Evolutionary conservation across 2,329 filamentous ascomycete genomes (phyloP), one percentile per base, ranked within the genome.

Genomic region (Sporothrix phasma): DNA sequence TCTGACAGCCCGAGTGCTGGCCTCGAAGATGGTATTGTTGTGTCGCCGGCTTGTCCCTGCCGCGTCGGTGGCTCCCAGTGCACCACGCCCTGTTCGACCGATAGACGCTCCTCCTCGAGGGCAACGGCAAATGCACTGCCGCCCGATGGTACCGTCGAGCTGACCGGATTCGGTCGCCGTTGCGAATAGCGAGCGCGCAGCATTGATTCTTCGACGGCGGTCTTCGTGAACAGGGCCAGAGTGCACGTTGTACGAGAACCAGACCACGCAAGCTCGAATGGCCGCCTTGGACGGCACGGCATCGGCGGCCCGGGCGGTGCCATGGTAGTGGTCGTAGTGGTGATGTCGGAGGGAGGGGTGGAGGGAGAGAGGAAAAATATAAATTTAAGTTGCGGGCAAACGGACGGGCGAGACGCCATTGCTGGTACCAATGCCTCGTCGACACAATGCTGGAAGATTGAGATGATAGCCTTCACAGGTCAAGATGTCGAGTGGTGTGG

Each of bases 171-270:
- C 69, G 74, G 66, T 75, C 71, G 11, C 73, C 74, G 71, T 79
- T 79, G 31, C 74, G 71, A 47, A 77, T 71, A 11, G 74, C 58
- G 71, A 69, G 54, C 73, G 72, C 19, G 75, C 77, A 45, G 74
- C 70, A 59, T 76, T 75, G 69, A 80, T 79, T 45, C 76, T 74
- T 13, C 78, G 74, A 51, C 77, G 74, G 29, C 77, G 78, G 68
- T 80, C 78, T 67, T 80, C 78, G 74, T 74, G 63, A 79, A 66
- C 46, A 79, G 67, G 34, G 75, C 76, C 49, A 79, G 69, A 24
- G 77, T 76, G 71, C 77, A 79, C 4, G 77, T 77, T 1, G 78
- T 80, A 64, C 78, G 10, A 79, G 69, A 34, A 77, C 74, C 54
- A 80, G 73, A 37, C 76, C 74, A 43, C 77, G 76, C 59, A 80